Evolutionary conservation across 2,329 filamentous ascomycete genomes (phyloP), one percentile per base, ranked within the genome.

Genomic region (Talaromyces islandicus): DNA sequence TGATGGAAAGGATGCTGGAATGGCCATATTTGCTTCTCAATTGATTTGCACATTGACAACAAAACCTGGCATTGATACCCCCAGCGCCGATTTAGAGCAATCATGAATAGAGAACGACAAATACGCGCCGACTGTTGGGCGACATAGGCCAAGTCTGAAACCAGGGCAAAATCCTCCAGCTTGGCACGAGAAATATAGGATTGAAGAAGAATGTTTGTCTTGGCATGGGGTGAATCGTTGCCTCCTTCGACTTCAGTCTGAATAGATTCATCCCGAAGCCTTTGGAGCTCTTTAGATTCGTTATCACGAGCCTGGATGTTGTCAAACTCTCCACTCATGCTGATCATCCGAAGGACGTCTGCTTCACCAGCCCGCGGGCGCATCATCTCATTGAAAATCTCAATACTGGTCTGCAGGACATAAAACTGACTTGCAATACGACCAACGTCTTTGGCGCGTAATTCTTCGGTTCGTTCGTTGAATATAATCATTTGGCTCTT

Each of bases 401-500:
- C 89, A 63, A 99, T 89, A 73, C 91, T 97, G 14, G 89, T 89
- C 69, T 99, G 92, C 54, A 95, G 81, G 54, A 99, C 93, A 70
- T 99, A 99, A 71, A 89, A 99, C 73, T 99, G 93, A 73, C 93
- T 97, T 17, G 94, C 94, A 72, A 99, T 99, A 17, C 94, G 88
- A 3, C 94, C 94, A 56, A 97, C 89, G 68, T 99, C 93, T 73
- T 99, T 99, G 62, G 92, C 90, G 61, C 91, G 87, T 9, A 99
- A 84, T 68, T 97, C 93, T 66, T 97, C 93, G 0, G 93, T 99
- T 19, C 82, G 85, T 70, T 97, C 94, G 66, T 99, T 97, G 80
- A 93, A 99, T 60, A 99, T 94, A 69, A 99, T 94, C 95, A 99
- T 99, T 75, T 99, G 94, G 67, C 91, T 96, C 70, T 92, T 84